Conservation (phyloP, 1,139 yeast species). For the Torulaspora pretoriensis region DNA sequence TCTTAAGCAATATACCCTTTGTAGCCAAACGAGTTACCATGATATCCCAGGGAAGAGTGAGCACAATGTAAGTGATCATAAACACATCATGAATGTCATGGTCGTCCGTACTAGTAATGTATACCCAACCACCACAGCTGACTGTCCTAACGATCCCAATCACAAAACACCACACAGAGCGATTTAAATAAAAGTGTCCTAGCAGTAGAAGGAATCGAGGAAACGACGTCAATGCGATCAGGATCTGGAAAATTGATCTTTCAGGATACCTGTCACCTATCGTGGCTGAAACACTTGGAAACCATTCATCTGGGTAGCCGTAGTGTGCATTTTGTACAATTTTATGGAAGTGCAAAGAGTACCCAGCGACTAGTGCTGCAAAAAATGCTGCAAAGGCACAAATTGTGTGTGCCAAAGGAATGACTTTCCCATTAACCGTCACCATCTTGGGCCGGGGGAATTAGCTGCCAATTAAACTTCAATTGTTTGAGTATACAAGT, state of each 20-base stretch:
- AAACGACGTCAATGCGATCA: conserved; percentile 72
- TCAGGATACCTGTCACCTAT: conserved; percentile 97
- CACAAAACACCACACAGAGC: conserved; percentile 34
- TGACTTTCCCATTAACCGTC: conserved; percentile 51
- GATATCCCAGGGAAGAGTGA: conserved; percentile 89
- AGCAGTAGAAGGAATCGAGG: conserved; percentile 77
- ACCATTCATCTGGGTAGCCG: conserved; percentile 98
- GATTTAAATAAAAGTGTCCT: conserved; percentile 46
- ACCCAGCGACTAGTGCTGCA: conserved; percentile 70
- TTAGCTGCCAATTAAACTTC: neutral
- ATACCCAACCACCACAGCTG: conserved; percentile 98
- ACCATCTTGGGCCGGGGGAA: conserved; percentile 22
- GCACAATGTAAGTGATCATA: conserved; percentile 83
- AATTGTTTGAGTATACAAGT: neutral
- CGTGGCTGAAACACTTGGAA: conserved; percentile 94
- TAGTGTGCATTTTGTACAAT: conserved; percentile 81
- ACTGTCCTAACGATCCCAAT: conserved; percentile 78
- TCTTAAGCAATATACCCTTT: conserved; percentile 51
- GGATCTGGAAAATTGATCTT: conserved; percentile 81
- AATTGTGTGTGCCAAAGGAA: conserved; percentile 67
- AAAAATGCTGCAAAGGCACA: conserved; percentile 71
- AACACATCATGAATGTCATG: conserved; percentile 95
- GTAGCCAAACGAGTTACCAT: conserved; percentile 53
- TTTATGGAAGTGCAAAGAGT: conserved; percentile 70
- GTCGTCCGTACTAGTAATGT: conserved; percentile 93